Conservation (phyloP, 2,329 filamentous ascomycete species). For the Epichloe bromicola region DNA sequence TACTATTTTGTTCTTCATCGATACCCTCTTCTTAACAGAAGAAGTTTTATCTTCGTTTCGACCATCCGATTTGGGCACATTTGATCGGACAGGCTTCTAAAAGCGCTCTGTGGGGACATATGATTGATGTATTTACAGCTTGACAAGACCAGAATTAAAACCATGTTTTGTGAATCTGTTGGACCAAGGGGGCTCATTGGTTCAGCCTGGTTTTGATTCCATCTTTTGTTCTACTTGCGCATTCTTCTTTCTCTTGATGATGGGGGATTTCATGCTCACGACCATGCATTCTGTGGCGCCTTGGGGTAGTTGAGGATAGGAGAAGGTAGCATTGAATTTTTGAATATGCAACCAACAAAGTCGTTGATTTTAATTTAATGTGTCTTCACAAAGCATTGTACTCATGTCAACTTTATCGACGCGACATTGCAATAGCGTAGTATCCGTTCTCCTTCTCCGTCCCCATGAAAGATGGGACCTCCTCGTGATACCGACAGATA, state of each 20-base stretch:
- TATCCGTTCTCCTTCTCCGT: too few relatives aligned
- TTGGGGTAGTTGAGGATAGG: not conserved
- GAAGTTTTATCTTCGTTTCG: not conserved
- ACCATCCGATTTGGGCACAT: not conserved
- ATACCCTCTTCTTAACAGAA: conserved; percentile 11
- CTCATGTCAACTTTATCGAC: too few relatives aligned
- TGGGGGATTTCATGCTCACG: conserved; percentile 4
- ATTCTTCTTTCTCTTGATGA: not conserved
- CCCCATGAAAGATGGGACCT: too few relatives aligned
- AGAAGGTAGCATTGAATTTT: not conserved
- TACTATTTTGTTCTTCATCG: conserved; percentile 7
- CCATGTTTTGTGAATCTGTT: not conserved
- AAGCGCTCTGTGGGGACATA: conserved; percentile 3
- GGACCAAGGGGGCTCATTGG: not conserved
- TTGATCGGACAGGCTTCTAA: not conserved
- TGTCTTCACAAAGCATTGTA: not conserved
- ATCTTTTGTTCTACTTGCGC: not conserved
- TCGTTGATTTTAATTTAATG: not conserved
- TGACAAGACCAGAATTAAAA: not conserved
- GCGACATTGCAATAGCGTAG: too few relatives aligned
- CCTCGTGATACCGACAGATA: too few relatives aligned
- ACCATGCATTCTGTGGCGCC: conserved; percentile 2
- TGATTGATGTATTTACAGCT: conserved; percentile 7
- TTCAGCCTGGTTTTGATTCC: not conserved
- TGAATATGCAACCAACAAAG: not conserved